phyloP scores from a whole-genome alignment of 2,329 filamentous ascomycete species.

The Aspergillus fumigatus region DNA sequence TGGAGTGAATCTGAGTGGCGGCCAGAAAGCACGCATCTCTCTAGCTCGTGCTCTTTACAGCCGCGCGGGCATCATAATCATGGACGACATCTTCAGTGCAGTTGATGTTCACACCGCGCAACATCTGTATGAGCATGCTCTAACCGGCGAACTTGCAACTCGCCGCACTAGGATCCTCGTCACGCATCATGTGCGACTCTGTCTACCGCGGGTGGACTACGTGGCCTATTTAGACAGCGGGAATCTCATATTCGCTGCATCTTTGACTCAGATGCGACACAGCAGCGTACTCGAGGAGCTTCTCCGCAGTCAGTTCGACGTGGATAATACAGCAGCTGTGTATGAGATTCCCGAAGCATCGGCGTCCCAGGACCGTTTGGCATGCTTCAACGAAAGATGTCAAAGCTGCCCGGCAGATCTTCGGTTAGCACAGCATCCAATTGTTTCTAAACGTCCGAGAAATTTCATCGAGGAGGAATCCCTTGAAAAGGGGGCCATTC shows the following conservation, averaged over 20 bases:
- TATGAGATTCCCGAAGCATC: neutral
- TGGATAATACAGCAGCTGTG: neutral
- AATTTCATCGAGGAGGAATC: neutral
- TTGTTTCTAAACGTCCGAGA: neutral
- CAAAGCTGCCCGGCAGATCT: neutral
- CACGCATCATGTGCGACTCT: conserved; percentile 61
- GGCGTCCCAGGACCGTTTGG: neutral
- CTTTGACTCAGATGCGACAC: neutral
- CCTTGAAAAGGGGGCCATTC: neutral
- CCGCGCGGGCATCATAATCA: conserved; percentile 64
- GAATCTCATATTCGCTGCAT: neutral
- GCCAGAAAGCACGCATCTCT: conserved; percentile 74
- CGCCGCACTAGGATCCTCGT: conserved; percentile 71
- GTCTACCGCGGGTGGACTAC: neutral
- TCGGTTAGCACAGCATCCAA: neutral
- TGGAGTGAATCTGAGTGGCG: conserved; percentile 77
- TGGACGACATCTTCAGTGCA: conserved; percentile 76
- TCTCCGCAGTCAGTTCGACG: neutral
- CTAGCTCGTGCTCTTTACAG: conserved; percentile 75
- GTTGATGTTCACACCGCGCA: conserved; percentile 74
- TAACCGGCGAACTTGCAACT: conserved; percentile 62
- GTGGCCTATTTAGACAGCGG: neutral
- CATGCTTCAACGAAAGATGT: neutral
- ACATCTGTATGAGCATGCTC: conserved; percentile 69
- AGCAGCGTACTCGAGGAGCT: neutral